phyloP scores from a whole-genome alignment of 2,329 filamentous ascomycete species.

The Cyphellophora attinorum region DNA sequence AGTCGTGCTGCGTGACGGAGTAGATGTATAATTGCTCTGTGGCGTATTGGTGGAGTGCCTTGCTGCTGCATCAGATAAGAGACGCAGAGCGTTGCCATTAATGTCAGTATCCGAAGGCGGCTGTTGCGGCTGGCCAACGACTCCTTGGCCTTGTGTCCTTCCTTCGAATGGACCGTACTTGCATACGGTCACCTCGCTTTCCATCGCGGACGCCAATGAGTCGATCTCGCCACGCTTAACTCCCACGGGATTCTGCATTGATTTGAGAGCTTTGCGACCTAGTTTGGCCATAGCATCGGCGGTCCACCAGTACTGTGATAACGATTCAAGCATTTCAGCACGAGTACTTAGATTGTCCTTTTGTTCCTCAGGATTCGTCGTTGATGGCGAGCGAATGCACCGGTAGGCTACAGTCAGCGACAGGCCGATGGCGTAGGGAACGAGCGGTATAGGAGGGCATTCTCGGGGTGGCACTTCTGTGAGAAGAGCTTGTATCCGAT shows the following conservation, averaged over 20 bases:
- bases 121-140: slow-evolving; percentile 5
- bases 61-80: slow-evolving; percentile 18
- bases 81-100: slow-evolving; percentile 7
- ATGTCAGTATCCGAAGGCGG: too few species aligned
- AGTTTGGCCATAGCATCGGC: slow-evolving; percentile 32
- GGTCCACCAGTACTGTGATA: slow-evolving; percentile 28
- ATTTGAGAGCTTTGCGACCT: slow-evolving; percentile 27
- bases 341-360: slow-evolving; percentile 26
- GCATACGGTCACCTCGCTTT: slow-evolving; percentile 25
- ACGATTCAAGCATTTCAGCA: slow-evolving; percentile 25
- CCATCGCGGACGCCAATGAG: slow-evolving; percentile 36
- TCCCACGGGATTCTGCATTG: slow-evolving; percentile 14
- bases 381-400: slow-evolving; percentile 42
- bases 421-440: slow-evolving; percentile 47
- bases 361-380: slow-evolving; percentile 29
- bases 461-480: slow-evolving; percentile 17
- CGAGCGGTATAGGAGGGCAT: slow-evolving; percentile 43
- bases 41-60: not conserved
- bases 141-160: slow-evolving; percentile 1
- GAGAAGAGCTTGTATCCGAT: slow-evolving; percentile 42
- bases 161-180: slow-evolving; percentile 18
- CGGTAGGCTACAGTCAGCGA: slow-evolving; percentile 49
- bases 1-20: not conserved
- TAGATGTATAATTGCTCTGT: not conserved
- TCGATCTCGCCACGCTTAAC: slow-evolving; percentile 27